Evolutionary conservation across 31 red algal genomes (phyloP), one percentile per base, ranked within the genome.

Genomic region (Bonnemaisonia californica): DNA sequence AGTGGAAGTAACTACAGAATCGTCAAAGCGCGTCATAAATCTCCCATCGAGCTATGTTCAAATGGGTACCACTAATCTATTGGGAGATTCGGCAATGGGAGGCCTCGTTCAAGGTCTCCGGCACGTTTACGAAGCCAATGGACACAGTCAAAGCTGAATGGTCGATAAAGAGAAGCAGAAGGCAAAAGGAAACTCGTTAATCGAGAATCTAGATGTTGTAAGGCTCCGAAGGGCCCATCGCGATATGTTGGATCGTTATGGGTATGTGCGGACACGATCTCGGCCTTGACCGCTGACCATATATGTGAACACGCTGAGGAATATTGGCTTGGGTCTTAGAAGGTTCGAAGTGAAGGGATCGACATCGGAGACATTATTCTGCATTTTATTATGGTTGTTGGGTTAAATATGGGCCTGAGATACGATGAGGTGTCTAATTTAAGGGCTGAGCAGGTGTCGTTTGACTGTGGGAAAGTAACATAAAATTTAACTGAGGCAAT

Each of bases 351-450:
- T 22, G 4, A 33, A 45, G 24, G 26, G 18, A 28, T 54, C 16
- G 67, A 58, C 26, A 36, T 37, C 26, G 29, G 22, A 5, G 80
- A 84, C 54, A 68, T 71, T 3, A 26, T 84, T n/a, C 54, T 84
- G 18, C 80, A 84, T 60, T 39, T 68, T 18, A 73, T 84, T 41
- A 33, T 89, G 0, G 76, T 80, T 29, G 30, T 81, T 27, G 75
- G 74, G 57, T 47, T 89, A 30, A 79, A 89, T 80, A 48, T 80
- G 9, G 24, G 75, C 1, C 19, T 81, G 8, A 22, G 66, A 57
- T 74, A 73, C 45, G 76, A 89, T 64, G 75, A 89, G 47, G 51
- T 89, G 29, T 48, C 41, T 2, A 89, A 80, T 41, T 26, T 60
- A 23, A 45, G 40, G 38, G 2, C 54, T 19, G 74, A 73, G 24